Evolutionary conservation across 306 rosid genomes (phyloP).

Genomic region (Quercus dentata): DNA sequence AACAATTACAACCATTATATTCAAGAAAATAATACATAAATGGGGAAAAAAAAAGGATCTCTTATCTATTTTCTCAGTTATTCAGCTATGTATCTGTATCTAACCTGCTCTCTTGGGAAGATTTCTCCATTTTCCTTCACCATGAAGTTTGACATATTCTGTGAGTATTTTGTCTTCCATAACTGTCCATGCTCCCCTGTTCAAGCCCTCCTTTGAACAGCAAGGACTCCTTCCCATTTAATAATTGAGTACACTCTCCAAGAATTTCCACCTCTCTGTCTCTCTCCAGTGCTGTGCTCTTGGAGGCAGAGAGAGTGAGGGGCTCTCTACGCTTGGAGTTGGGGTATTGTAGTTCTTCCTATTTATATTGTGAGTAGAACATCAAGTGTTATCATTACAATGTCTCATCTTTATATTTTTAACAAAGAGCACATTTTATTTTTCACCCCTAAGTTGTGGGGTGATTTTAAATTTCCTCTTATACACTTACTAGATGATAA

Average conservation of each 20-base stretch:
- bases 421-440: no score
- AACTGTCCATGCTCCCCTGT: conserved; percentile 50
- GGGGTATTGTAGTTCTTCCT: background rate
- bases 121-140: conserved; percentile 54
- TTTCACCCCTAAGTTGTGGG: no score
- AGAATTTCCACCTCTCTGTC: background rate
- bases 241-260: background rate
- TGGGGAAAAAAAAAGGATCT: background rate
- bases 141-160: conserved; percentile 30
- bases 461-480: no score
- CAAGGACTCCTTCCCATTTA: conserved; percentile 49
- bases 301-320: background rate
- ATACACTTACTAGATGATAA: no score
- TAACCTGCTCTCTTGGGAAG: conserved; percentile 50
- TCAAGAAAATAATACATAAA: background rate
- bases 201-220: conserved; percentile 39
- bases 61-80: background rate
- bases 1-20: background rate
- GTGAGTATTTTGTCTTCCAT: conserved; percentile 35
- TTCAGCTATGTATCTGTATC: background rate
- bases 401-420: background rate
- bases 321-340: background rate
- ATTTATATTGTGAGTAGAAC: background rate
- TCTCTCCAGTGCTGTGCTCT: background rate
- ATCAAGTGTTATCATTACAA: background rate